phyloP scores from a whole-genome alignment of 2,329 filamentous ascomycete species.

The Tolypocladium guangdongense region DNA sequence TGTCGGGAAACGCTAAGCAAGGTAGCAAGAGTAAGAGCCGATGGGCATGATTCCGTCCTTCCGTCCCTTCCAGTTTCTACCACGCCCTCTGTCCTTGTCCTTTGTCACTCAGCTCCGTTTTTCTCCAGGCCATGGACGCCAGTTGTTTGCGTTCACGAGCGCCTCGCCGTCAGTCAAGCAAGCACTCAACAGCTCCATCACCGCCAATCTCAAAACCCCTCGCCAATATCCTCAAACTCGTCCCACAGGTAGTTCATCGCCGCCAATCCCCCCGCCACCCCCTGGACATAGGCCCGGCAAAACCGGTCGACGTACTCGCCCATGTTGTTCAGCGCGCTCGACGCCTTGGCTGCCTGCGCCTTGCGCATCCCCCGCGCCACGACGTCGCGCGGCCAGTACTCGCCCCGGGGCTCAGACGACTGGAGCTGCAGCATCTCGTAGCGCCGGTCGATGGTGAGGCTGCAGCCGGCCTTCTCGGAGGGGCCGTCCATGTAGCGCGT shows the following conservation, averaged over 20 bases:
- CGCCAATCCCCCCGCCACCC: background rate
- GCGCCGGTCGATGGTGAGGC: constrained; percentile 8
- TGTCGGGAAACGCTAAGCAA: background rate
- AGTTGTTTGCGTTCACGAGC: too few species aligned
- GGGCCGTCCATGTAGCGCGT: constrained; percentile 6
- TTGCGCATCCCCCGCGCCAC: constrained; percentile 5
- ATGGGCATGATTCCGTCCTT: too few species aligned
- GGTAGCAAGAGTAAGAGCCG: too few species aligned
- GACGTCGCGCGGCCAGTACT: constrained; percentile 10
- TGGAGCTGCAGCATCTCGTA: background rate
- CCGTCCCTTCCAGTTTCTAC: too few species aligned
- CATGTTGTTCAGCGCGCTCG: constrained; percentile 1
- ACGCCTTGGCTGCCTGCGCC: background rate
- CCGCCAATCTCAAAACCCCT: background rate
- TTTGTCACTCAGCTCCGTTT: too few species aligned
- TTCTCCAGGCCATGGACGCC: too few species aligned
- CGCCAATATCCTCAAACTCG: background rate
- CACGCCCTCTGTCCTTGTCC: too few species aligned
- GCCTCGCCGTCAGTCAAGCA: background rate
- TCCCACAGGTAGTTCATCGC: background rate
- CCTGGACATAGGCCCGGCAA: constrained; percentile 1
- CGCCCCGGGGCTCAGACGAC: background rate
- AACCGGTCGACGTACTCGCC: constrained; percentile 1
- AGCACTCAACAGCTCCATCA: background rate
- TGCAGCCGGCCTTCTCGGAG: background rate